Percentiles rank a stretch among this genome's conserved stretches.
phyloP scores from a whole-genome alignment of 2,329 filamentous ascomycete genomes.

The Cephalotrichum gorgonifer region DNA sequence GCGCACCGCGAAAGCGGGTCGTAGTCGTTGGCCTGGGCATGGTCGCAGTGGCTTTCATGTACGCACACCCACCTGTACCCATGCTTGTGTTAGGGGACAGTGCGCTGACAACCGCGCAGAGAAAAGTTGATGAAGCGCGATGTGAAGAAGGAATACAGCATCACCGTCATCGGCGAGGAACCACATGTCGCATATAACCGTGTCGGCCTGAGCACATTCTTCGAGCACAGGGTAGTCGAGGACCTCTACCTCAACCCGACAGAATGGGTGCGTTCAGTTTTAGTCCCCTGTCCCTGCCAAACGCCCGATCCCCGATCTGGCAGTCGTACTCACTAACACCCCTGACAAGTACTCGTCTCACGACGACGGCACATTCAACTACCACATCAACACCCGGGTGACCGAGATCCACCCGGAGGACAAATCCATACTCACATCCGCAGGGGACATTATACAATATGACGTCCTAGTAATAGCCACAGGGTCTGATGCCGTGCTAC shows the following conservation, averaged over 20 bases:
- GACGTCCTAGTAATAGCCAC: conserved; percentile 78
- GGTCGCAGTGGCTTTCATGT: conserved; percentile 87
- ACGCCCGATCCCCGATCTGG: conserved; percentile 4
- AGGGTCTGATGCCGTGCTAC: conserved; percentile 68
- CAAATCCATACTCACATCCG: conserved; percentile 61
- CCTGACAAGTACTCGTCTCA: conserved; percentile 2
- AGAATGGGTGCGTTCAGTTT: conserved; percentile 50
- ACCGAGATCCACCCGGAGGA: conserved; percentile 24
- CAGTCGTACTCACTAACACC: neutral
- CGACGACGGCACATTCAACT: conserved; percentile 25
- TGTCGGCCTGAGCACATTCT: conserved; percentile 81
- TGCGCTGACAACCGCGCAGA: conserved; percentile 28
- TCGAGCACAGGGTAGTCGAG: conserved; percentile 70
- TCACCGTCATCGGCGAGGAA: conserved; percentile 82
- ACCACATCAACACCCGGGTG: conserved; percentile 37
- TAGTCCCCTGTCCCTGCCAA: too few species aligned
- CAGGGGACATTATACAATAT: conserved; percentile 61
- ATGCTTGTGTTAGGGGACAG: neutral
- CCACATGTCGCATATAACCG: conserved; percentile 83
- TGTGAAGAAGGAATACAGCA: conserved; percentile 63
- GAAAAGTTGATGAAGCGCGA: conserved; percentile 86
- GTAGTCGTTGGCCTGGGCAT: conserved; percentile 85
- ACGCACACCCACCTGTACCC: conserved; percentile 23
- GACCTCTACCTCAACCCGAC: conserved; percentile 95
- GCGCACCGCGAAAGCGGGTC: conserved; percentile 43